Base-by-base conservation (phyloP, 805 yeast genomes). In the Kodamaea kakaduensis region DNA sequence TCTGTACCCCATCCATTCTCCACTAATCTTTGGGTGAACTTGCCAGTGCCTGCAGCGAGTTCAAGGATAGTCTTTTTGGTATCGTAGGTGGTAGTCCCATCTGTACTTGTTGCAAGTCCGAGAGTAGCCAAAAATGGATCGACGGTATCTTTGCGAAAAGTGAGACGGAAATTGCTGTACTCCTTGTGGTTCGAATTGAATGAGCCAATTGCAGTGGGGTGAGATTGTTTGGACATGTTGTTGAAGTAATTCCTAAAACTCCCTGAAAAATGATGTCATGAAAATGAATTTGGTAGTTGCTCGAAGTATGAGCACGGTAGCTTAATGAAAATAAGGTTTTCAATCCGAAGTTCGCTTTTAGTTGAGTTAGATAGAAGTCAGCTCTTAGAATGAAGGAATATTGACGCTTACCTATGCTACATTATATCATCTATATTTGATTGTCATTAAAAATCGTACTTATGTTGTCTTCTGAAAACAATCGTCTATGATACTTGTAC, bases 31-130 rank as follows among this genome's bases (percentile, higher is more conserved):
- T 51, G 54, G 2, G 83, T 78, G 58, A 78, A 78, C 44, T 77
- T 77, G 7, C 84, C 84, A 0, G 84, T 78, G 0, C 84, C 84
- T 9, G 75, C 72, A 1, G 81, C 84, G 14, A 78, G 47, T 34
- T 78, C 84, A 24, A 70, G 40, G 6, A 71, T 51, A 4, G 34
- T 45, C 37, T 60, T 61, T 6, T 47, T 41, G 5, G 50, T 51
- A 5, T n/a, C 33, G 34, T 35, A 39, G 13, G 28, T 16, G n/a
- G 38, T 32, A 2, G 39, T n/a, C 16, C 18, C 35, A 9, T 22
- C n/a, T 3, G 37, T 36, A 8, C 18, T 17, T 2, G 42, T 33
- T 1, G 48, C 41, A 14, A 77, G 46, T 0, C 52, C 54, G 18
- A 72, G 48, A 8, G 60, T 63, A 4, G 46, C 44, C n/a, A 74